Conservation (phyloP, 371 early-diverging fungal species). For the Mortierella sp. region DNA sequence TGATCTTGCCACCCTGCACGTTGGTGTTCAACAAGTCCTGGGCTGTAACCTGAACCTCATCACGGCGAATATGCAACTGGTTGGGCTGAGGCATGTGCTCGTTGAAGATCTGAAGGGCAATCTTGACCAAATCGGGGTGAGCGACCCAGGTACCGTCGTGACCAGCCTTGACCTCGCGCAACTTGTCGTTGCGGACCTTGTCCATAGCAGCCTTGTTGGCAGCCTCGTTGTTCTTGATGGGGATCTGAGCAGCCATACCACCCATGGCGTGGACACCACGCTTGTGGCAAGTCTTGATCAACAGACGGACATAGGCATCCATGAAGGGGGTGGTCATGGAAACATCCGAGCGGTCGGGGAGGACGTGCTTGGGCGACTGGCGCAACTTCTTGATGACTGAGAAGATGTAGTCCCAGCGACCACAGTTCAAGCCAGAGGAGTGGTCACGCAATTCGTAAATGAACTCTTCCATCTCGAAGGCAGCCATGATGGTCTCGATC, state of each 20-base stretch:
- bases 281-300: constrained; percentile 97
- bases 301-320: constrained; percentile 92
- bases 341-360: constrained; percentile 91
- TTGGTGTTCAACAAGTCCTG: constrained; percentile 87
- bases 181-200: constrained; percentile 94
- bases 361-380: constrained; percentile 81
- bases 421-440: constrained; percentile 97
- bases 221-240: constrained; percentile 88
- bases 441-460: constrained; percentile 97
- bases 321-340: constrained; percentile 96
- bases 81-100: constrained; percentile 96
- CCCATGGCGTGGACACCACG: constrained; percentile 99
- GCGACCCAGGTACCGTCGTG: constrained; percentile 99
- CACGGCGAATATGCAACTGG: constrained; percentile 91
- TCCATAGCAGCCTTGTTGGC: constrained; percentile 92
- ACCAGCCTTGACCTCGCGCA: constrained; percentile 93
- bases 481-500: constrained; percentile 96
- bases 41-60: constrained; percentile 87
- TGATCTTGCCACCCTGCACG: constrained; percentile 80
- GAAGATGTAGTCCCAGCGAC: constrained; percentile 99
- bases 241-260: constrained; percentile 98
- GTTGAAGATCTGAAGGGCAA: constrained; percentile 91
- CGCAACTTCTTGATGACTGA: constrained; percentile 96
- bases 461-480: constrained; percentile 98
- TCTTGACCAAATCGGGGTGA: constrained; percentile 92